Base-by-base conservation (phyloP, 2,329 filamentous ascomycete genomes). In the Fusarium torreyae region DNA sequence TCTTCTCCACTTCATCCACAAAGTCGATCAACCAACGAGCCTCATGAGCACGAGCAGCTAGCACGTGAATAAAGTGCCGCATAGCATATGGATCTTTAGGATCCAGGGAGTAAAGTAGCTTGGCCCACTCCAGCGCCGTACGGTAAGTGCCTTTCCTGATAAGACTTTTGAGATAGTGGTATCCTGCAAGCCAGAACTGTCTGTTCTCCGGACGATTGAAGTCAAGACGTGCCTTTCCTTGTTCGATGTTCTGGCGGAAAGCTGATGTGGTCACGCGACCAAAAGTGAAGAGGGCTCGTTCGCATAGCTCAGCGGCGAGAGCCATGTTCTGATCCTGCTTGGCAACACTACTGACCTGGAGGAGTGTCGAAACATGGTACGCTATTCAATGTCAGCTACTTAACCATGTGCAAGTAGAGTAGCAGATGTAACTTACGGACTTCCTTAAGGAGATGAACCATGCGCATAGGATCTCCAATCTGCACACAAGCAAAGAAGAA, bases 41-140 rank as follows among this genome's bases (percentile, higher is more conserved):
- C 73, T 97, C 91, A 66, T 91, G 86, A 5, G 93, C 92, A 56
- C 93, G 89, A n/a, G 98, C 84, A 3, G 94, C 94, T 54, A 97
- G 85, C 68, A 94, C 89, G 76, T 98, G 95, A 49, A 97, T 88
- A 67, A 94, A 87, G 57, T 97, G 87, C 63, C 90, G 86, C 75
- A 97, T 88, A 46, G 89, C 92, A 74, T 97, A 98, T 0, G 94
- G 94, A 76, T 99, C 96, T 6, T 85, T 82, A 48, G 89, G 89
- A 70, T 94, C 89, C 61, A 98, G 81, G 60, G 90, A 88, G 31
- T 97, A 85, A 11, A 98, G 83, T 7, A 98, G 81, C 80, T 96
- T 97, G 8, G 93, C 88, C 94, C 96, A 99, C 79, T 98, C 96
- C 48, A 97, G 89, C 0, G 94, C 94, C 1, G 96, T 98, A 46